Conservation (phyloP, 345 rosid species). For the Mallotus nudiflorus region DNA sequence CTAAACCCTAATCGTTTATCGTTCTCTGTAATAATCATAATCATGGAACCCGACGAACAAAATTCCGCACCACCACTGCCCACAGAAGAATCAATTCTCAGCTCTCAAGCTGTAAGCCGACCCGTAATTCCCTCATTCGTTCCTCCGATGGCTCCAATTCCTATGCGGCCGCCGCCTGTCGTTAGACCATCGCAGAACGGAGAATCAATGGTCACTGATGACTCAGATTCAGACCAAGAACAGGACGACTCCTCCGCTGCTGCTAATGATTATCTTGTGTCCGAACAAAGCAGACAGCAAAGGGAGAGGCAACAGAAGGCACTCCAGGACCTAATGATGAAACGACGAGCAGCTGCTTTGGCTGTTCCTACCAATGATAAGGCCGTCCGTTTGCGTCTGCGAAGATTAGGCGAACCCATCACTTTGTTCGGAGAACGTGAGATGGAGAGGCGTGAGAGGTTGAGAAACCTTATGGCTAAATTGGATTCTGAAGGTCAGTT, state of each 20-base stretch:
- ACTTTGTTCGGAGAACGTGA: conserved; percentile 94
- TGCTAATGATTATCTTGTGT: conserved; percentile 44
- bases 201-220: conserved; percentile 55
- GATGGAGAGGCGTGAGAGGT: conserved; percentile 94
- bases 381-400: conserved; percentile 86
- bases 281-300: conserved; percentile 66
- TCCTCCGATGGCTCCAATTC: conserved; percentile 59
- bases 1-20: too few species aligned
- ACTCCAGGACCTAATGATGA: conserved; percentile 72
- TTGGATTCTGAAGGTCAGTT: conserved; percentile 79
- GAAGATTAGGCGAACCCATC: conserved; percentile 86
- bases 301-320: conserved; percentile 92
- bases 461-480: conserved; percentile 84
- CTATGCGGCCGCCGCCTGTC: conserved; percentile 45
- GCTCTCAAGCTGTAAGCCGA: conserved; percentile 34
- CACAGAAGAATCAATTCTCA: neutral
- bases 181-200: conserved; percentile 71
- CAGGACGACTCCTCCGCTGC: conserved; percentile 25
- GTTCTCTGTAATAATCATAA: too few species aligned
- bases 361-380: conserved; percentile 97
- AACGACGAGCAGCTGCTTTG: conserved; percentile 84
- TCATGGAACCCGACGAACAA: too few species aligned
- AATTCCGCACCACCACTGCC: too few species aligned
- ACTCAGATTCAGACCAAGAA: conserved; percentile 63
- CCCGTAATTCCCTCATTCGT: conserved; percentile 32